Evolutionary conservation across 805 yeast species (phyloP).

Genomic region (Metschnikowia orientalis): DNA sequence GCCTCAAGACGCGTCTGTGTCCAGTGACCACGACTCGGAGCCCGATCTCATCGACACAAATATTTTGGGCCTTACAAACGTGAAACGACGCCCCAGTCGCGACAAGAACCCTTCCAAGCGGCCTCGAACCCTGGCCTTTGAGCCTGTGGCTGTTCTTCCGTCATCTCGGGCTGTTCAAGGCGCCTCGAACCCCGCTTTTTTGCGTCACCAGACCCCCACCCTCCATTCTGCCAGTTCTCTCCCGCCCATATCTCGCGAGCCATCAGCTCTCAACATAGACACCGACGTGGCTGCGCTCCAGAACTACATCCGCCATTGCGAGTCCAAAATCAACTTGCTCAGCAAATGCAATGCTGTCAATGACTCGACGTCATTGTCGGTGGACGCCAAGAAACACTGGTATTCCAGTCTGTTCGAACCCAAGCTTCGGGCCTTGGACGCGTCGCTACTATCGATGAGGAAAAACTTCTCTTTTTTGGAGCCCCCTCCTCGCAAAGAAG

Average conservation of each 20-base stretch:
- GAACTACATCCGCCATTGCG: constrained; percentile 23
- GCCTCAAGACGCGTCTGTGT: no score
- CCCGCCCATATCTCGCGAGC: no score
- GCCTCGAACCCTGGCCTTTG: constrained; percentile 5
- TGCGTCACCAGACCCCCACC: no score
- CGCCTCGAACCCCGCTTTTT: no score
- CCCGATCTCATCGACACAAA: constrained; percentile 13
- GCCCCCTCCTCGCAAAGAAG: constrained; percentile 9
- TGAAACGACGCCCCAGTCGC: constrained; percentile 5
- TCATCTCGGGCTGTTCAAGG: no score
- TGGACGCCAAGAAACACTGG: constrained; percentile 32
- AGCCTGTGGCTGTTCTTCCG: no score
- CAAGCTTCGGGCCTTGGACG: constrained; percentile 18
- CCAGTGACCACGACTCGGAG: constrained; percentile 6
- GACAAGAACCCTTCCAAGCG: constrained; percentile 2
- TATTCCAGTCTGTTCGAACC: constrained; percentile 25
- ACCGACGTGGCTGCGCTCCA: constrained; percentile 15
- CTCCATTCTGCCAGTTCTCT: no score
- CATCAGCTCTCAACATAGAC: constrained; percentile 1
- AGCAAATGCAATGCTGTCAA: constrained; percentile 28
- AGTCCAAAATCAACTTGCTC: constrained; percentile 25
- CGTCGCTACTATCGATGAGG: constrained; percentile 9
- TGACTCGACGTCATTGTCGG: constrained; percentile 36
- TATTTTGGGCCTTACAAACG: constrained; percentile 3
- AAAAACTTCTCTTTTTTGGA: constrained; percentile 15